phyloP scores from a whole-genome alignment of 1,139 yeast genomes.

The Geotrichum cucujoidarum region DNA sequence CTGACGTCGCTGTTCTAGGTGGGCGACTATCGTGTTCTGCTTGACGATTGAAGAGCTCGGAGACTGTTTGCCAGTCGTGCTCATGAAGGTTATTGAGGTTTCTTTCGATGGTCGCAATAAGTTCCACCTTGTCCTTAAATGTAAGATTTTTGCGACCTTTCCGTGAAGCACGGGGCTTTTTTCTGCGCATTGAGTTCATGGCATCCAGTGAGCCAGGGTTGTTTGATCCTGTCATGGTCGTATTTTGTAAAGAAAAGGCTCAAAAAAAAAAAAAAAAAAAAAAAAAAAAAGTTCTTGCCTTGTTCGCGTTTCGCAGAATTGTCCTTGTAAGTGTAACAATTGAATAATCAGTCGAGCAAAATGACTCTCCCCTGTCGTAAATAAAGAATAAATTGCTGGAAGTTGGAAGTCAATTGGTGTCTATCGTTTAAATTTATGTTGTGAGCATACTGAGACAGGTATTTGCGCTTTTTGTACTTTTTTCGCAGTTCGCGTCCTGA shows the following conservation, averaged over 20 bases:
- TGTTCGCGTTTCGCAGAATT: too few species aligned
- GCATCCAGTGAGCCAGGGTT: background rate
- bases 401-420: too few species aligned
- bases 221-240: background rate
- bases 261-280: background rate
- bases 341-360: too few species aligned
- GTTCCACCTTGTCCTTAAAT: slow-evolving; percentile 13
- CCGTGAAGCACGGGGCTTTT: slow-evolving; percentile 14
- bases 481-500: too few species aligned
- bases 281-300: too few species aligned
- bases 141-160: slow-evolving; percentile 15
- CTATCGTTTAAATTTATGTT: too few species aligned
- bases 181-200: slow-evolving; percentile 7
- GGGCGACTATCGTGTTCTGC: slow-evolving; percentile 13
- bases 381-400: too few species aligned
- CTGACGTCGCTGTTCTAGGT: slow-evolving; percentile 14
- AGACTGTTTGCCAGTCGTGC: slow-evolving; percentile 15
- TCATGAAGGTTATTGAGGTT: slow-evolving; percentile 11
- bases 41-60: slow-evolving; percentile 12
- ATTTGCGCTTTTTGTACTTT: too few species aligned
- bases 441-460: too few species aligned
- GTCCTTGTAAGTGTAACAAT: too few species aligned
- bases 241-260: background rate
- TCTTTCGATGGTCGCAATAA: slow-evolving; percentile 10
- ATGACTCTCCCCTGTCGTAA: too few species aligned